Conservation (phyloP, 768 basidiomycete species). For the Coprinopsis marcescibilis region DNA sequence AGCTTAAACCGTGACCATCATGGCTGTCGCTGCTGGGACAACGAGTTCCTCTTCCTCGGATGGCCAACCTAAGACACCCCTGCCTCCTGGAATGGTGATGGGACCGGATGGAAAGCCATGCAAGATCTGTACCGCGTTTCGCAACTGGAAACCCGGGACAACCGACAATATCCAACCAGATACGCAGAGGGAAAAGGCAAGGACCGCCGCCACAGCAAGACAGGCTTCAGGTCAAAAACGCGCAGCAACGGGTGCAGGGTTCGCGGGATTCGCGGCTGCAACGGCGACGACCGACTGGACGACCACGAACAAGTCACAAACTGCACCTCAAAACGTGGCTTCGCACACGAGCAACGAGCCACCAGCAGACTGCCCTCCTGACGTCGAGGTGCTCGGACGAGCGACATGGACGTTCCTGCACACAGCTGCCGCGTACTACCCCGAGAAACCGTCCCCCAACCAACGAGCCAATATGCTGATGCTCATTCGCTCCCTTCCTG, state of each 20-base stretch:
- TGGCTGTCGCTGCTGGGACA: no score
- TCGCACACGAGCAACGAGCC: constrained; percentile 22
- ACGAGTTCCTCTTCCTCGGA: background rate
- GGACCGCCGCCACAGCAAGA: constrained; percentile 4
- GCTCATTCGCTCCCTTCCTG: constrained; percentile 70
- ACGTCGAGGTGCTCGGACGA: constrained; percentile 82
- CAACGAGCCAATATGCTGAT: constrained; percentile 83
- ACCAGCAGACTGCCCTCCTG: constrained; percentile 77
- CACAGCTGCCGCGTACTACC: constrained; percentile 93
- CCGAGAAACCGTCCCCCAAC: constrained; percentile 64
- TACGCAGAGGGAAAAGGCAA: constrained; percentile 13
- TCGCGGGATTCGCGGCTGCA: constrained; percentile 23
- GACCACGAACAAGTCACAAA: constrained; percentile 4
- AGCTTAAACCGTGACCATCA: no score
- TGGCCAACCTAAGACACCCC: constrained; percentile 4
- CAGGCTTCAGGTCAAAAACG: constrained; percentile 5
- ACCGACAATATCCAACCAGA: constrained; percentile 26
- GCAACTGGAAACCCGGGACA: constrained; percentile 53
- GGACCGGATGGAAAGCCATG: constrained; percentile 95
- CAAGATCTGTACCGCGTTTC: constrained; percentile 84
- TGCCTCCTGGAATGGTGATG: constrained; percentile 81
- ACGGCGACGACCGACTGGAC: constrained; percentile 15
- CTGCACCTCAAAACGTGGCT: constrained; percentile 16
- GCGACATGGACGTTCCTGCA: constrained; percentile 98
- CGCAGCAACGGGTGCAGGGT: constrained; percentile 17